These are phyloP conservation scores for Ogataea neopini DNA, from an alignment of 805 yeast species.

Conservation along the genomic window DNA sequence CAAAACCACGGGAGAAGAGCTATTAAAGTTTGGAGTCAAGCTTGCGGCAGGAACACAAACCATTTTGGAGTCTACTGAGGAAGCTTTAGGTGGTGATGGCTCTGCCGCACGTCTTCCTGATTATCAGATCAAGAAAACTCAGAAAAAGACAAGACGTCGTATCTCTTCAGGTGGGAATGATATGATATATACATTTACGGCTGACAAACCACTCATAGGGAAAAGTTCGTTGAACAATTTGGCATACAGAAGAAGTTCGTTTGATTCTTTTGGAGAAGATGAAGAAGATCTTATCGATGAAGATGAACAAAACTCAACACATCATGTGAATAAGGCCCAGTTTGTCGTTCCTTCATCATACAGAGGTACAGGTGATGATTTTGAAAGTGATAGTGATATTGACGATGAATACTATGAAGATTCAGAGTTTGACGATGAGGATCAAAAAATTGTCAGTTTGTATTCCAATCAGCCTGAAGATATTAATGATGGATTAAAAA, in stretches of 20 bases:
- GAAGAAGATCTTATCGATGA: conserved; percentile 27
- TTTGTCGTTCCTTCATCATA: conserved; percentile 12
- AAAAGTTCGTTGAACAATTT: conserved; percentile 16
- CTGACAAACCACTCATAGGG: conserved; percentile 14
- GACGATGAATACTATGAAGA: conserved; percentile 30
- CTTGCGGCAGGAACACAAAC: conserved; percentile 87
- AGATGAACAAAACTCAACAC: conserved; percentile 22
- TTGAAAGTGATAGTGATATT: conserved; percentile 29
- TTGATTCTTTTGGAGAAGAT: conserved; percentile 32
- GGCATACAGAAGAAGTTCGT: conserved; percentile 25
- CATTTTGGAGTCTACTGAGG: conserved; percentile 76
- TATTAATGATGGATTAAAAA: conserved; percentile 66
- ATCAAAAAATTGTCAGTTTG: conserved; percentile 56
- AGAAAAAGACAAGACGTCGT: conserved; percentile 11
- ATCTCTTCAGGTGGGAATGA: conserved; percentile 17
- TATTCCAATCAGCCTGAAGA: conserved; percentile 84
- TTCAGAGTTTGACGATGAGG: conserved; percentile 33
- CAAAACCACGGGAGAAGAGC: conserved; percentile 75
- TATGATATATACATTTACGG: conserved; percentile 9
- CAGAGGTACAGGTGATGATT: conserved; percentile 13
- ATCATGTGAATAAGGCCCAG: conserved; percentile 9
- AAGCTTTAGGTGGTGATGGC: conserved; percentile 74
- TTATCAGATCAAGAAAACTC: conserved; percentile 8
- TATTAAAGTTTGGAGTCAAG: conserved; percentile 79
- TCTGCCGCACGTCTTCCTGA: conserved; percentile 39